Evolutionary conservation across 441 rosid species (phyloP).

Genomic region (Eruca vesicaria): DNA sequence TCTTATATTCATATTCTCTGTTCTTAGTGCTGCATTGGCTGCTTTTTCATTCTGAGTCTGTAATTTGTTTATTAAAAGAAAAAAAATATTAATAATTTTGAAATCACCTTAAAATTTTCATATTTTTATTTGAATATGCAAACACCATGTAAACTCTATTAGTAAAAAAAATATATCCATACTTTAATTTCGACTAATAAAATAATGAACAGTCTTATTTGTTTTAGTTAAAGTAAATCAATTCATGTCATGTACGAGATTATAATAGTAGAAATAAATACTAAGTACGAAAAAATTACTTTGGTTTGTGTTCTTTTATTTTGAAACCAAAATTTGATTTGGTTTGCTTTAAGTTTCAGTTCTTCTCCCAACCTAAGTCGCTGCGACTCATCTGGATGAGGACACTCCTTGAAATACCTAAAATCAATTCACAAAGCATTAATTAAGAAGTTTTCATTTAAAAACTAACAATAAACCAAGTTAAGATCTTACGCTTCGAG

Average conservation of each 20-base stretch:
- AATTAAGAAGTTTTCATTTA: background rate
- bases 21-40: conserved; percentile 49
- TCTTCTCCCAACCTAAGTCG: conserved; percentile 50
- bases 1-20: conserved; percentile 53
- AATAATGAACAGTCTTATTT: too few species aligned
- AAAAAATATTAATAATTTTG: background rate
- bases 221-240: background rate
- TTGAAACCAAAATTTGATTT: conserved; percentile 81
- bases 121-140: too few species aligned
- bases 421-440: background rate
- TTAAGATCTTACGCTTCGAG: conserved; percentile 55
- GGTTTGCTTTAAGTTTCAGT: conserved; percentile 47
- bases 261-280: background rate
- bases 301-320: conserved; percentile 70
- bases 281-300: conserved; percentile 31
- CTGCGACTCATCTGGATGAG: conserved; percentile 67
- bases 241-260: background rate
- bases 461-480: background rate
- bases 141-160: too few species aligned
- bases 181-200: too few species aligned
- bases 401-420: conserved; percentile 68
- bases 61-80: background rate
- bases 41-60: conserved; percentile 55
- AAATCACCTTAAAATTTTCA: background rate
- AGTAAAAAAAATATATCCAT: too few species aligned